Percentiles rank a stretch among this genome's conserved stretches.
phyloP scores from a whole-genome alignment of 768 basidiomycete species.

The Pilatotrama ljubarskyi region DNA sequence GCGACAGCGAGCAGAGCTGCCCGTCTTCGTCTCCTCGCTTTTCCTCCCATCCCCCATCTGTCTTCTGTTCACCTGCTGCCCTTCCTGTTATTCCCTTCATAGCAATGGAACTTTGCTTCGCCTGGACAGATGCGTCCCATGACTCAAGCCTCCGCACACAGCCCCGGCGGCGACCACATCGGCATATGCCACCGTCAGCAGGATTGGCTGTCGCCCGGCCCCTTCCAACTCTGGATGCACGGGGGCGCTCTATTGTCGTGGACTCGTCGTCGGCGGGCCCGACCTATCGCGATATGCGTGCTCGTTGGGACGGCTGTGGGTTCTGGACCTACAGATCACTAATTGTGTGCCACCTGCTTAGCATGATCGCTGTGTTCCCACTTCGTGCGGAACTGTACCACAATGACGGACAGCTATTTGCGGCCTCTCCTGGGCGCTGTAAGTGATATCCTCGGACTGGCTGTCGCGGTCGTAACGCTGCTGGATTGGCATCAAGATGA shows the following conservation, averaged over 20 bases:
- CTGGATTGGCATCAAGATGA: constrained; percentile 11
- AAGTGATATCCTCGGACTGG: neutral
- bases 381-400: neutral
- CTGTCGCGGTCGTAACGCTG: constrained; percentile 10
- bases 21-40: constrained; percentile 16
- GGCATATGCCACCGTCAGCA: neutral
- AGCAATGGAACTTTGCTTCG: constrained; percentile 9
- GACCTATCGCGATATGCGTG: neutral
- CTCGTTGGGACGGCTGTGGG: neutral
- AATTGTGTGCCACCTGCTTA: constrained; percentile 9
- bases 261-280: neutral
- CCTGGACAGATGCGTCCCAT: constrained; percentile 2
- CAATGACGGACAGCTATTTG: neutral
- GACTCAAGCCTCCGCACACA: constrained; percentile 1
- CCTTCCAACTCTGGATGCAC: neutral
- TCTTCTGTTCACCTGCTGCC: constrained; percentile 10
- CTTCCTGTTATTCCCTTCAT: neutral
- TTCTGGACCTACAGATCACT: neutral
- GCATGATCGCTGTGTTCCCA: neutral
- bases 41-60: constrained; percentile 2
- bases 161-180: neutral
- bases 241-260: neutral
- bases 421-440: neutral
- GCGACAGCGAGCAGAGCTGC: constrained; percentile 7
- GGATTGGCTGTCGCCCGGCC: neutral